Conservation (phyloP, 768 basidiomycete species). For the Lactifluus pinguis region DNA sequence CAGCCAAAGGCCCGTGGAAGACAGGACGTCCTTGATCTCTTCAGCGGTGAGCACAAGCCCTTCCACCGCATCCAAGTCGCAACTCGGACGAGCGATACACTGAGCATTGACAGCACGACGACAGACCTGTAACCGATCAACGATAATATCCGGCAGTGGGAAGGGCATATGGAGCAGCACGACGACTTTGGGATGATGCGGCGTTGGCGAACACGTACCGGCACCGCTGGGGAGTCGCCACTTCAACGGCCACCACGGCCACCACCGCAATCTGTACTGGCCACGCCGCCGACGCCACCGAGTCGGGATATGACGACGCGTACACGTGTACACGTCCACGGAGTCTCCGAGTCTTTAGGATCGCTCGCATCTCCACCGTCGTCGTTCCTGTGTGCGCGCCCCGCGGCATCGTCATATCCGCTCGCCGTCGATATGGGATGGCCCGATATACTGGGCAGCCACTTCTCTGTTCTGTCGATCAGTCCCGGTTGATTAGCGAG, state of each 20-base stretch:
- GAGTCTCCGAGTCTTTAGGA: constrained; percentile 92
- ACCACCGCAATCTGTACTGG: not conserved
- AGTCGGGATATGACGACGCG: constrained; percentile 54
- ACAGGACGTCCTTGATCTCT: too few species aligned
- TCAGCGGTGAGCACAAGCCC: too few species aligned
- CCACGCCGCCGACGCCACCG: constrained; percentile 10
- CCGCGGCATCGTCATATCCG: constrained; percentile 1
- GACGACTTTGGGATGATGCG: constrained; percentile 93
- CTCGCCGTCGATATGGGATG: constrained; percentile 12
- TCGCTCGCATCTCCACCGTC: constrained; percentile 72
- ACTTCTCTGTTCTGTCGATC: not conserved
- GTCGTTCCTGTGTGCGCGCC: constrained; percentile 27
- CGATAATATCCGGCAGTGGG: constrained; percentile 76
- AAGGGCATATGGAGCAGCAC: constrained; percentile 87
- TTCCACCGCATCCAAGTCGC: constrained; percentile 16
- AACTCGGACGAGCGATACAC: constrained; percentile 26
- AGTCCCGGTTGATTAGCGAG: too few species aligned
- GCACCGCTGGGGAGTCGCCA: constrained; percentile 13
- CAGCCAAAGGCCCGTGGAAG: too few species aligned
- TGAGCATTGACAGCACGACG: constrained; percentile 36
- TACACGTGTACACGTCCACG: constrained; percentile 89
- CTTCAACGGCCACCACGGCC: too few species aligned
- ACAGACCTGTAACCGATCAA: constrained; percentile 48
- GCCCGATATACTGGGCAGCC: constrained; percentile 10
- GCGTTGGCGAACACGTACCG: constrained; percentile 79